Conservation (phyloP, 805 yeast species). For the Starmerella sp. region DNA sequence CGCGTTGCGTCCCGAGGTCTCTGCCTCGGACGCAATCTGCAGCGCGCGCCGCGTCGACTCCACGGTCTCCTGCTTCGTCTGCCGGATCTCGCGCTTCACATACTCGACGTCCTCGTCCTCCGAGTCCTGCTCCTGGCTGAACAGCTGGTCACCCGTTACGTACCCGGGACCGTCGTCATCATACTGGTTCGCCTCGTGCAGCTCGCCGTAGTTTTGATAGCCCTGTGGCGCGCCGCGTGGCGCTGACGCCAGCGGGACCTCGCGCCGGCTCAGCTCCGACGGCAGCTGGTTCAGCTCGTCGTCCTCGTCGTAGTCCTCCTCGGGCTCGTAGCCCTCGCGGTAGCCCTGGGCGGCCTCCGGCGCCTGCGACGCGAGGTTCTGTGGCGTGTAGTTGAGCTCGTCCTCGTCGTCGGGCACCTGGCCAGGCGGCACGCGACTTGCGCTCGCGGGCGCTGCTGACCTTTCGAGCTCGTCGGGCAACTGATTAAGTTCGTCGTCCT, state of each 20-base stretch:
- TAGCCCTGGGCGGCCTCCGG: not conserved
- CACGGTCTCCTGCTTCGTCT: constrained; percentile 76
- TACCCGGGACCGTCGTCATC: not conserved
- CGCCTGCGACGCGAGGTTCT: not conserved
- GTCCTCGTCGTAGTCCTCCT: constrained; percentile 5
- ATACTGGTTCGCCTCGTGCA: not conserved
- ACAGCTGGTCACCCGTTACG: constrained; percentile 11
- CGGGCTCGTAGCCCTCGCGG: not conserved
- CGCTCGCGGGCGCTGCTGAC: not conserved
- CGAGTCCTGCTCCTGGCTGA: constrained; percentile 16
- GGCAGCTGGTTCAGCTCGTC: constrained; percentile 22
- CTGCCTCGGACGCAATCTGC: constrained; percentile 59
- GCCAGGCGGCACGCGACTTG: not conserved
- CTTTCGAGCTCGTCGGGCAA: constrained; percentile 21
- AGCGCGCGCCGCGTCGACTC: constrained; percentile 77
- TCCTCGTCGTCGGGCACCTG: constrained; percentile 8
- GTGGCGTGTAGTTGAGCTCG: constrained; percentile 9
- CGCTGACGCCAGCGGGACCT: constrained; percentile 2
- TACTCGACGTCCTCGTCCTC: constrained; percentile 87
- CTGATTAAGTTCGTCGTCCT: constrained; percentile 25
- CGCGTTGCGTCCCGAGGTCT: constrained; percentile 65
- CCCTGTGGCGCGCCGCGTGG: not conserved
- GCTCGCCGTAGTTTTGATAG: constrained; percentile 1
- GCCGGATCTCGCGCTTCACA: constrained; percentile 69
- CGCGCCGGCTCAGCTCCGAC: constrained; percentile 7